Conservation (phyloP, 768 basidiomycete species). For the Clitopilus passeckerianus region DNA sequence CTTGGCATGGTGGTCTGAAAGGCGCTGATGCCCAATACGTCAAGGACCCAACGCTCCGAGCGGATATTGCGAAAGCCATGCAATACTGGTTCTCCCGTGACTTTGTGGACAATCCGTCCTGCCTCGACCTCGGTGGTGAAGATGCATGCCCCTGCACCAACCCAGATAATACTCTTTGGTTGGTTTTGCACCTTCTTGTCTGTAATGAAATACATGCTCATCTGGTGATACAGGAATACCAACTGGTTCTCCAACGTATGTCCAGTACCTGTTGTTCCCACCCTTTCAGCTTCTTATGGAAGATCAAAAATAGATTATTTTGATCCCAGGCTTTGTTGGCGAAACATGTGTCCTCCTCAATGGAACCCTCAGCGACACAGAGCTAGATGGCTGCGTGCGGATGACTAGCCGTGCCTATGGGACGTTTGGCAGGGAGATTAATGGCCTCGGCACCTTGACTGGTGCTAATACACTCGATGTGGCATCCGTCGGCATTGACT, state of each 20-base stretch:
- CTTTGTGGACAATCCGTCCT: slow-evolving; percentile 42
- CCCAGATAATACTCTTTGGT: slow-evolving; percentile 38
- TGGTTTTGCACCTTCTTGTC: slow-evolving; percentile 4
- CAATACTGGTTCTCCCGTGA: slow-evolving; percentile 62
- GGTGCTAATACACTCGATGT: slow-evolving; percentile 68
- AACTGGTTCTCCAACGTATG: slow-evolving; percentile 63
- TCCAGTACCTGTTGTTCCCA: not conserved
- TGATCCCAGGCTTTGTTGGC: slow-evolving; percentile 54
- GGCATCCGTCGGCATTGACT: slow-evolving; percentile 57
- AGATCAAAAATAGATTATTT: slow-evolving; percentile 40
- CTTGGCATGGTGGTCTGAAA: slow-evolving; percentile 48
- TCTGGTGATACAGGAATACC: slow-evolving; percentile 42
- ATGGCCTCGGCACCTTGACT: slow-evolving; percentile 44
- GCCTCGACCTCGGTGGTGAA: slow-evolving; percentile 52
- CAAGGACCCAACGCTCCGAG: slow-evolving; percentile 31
- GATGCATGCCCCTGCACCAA: slow-evolving; percentile 51
- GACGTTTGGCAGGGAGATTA: slow-evolving; percentile 35
- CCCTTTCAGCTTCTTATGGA: not conserved
- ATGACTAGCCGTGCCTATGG: slow-evolving; percentile 50
- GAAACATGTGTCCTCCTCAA: slow-evolving; percentile 53
- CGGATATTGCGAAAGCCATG: slow-evolving; percentile 46
- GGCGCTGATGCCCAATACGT: slow-evolving; percentile 34
- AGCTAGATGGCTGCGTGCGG: slow-evolving; percentile 39
- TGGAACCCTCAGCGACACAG: slow-evolving; percentile 34
- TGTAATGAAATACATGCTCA: not conserved